Evolutionary conservation across 768 basidiomycete genomes (phyloP).

Genomic region (Pholiota conissans): DNA sequence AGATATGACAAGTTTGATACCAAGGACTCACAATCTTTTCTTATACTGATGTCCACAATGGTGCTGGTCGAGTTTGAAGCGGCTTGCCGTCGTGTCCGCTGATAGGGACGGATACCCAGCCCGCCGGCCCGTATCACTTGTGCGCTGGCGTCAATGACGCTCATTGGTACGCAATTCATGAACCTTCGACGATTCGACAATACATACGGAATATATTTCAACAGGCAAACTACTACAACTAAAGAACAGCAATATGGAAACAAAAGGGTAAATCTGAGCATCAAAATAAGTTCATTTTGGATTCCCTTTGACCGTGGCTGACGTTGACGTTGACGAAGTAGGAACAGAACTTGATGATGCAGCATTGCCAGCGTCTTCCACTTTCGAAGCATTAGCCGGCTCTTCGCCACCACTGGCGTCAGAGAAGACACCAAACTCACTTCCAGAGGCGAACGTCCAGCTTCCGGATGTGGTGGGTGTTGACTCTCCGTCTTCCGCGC

Average conservation of each 20-base stretch:
- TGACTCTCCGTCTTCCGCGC: conserved; percentile 38
- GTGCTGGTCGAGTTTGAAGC: background rate
- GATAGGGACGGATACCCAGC: background rate
- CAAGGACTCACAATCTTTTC: background rate
- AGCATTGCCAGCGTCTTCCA: background rate
- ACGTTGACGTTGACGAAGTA: background rate
- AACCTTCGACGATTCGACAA: too few relatives aligned
- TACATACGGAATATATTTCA: background rate
- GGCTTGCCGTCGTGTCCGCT: background rate
- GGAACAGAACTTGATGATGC: background rate
- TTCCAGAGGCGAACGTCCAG: conserved; percentile 57
- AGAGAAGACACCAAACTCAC: conserved; percentile 9
- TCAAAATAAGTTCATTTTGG: background rate
- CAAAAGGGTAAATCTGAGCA: background rate
- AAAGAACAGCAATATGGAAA: background rate
- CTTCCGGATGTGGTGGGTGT: conserved; percentile 57
- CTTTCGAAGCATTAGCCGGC: background rate
- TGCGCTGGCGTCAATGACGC: background rate
- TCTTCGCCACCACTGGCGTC: background rate
- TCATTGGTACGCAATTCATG: too few relatives aligned
- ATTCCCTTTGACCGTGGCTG: background rate
- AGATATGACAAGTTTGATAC: background rate
- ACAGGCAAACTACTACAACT: conserved; percentile 1
- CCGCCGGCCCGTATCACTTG: background rate
- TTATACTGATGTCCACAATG: background rate